Conservation (phyloP, 2,329 filamentous ascomycete species). For the Monosporascus sp. region DNA sequence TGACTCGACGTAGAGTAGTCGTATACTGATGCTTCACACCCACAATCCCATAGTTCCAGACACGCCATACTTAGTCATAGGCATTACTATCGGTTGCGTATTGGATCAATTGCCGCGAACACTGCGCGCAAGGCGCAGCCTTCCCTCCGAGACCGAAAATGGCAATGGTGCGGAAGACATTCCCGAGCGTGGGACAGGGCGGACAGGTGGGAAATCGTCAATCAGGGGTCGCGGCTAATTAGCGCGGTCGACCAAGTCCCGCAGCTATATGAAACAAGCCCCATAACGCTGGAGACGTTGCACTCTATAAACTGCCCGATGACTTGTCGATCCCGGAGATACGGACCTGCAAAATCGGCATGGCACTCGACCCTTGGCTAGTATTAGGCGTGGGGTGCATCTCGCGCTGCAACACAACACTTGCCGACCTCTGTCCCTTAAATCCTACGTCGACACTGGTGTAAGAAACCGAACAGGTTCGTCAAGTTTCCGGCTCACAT, state of each 20-base stretch:
- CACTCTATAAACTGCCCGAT: slow-evolving; percentile 6
- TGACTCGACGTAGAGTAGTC: not conserved
- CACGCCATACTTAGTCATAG: not conserved
- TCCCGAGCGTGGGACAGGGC: slow-evolving; percentile 18
- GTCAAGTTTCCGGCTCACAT: too few species aligned
- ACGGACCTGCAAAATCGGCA: slow-evolving; percentile 8
- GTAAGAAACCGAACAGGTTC: not conserved
- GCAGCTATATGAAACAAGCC: slow-evolving; percentile 11
- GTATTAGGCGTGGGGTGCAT: not conserved
- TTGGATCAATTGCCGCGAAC: not conserved
- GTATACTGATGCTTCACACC: not conserved
- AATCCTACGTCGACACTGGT: not conserved
- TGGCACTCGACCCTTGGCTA: not conserved
- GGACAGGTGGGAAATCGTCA: slow-evolving; percentile 15
- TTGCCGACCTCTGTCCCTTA: not conserved
- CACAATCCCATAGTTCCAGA: not conserved
- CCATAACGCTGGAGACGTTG: not conserved
- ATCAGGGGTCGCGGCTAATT: slow-evolving; percentile 22
- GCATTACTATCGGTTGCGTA: not conserved
- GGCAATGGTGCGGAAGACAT: slow-evolving; percentile 21
- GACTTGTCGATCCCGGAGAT: slow-evolving; percentile 15
- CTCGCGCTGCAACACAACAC: not conserved
- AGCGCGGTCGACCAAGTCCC: slow-evolving; percentile 7
- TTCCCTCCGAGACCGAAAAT: slow-evolving; percentile 22
- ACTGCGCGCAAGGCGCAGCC: not conserved